A percentile compares a stretch with the other conserved stretches of the same genome.
Evolutionary conservation across 2,329 filamentous ascomycete genomes (phyloP).

Genomic region (Dryadomyces quercus-mongolicae): DNA sequence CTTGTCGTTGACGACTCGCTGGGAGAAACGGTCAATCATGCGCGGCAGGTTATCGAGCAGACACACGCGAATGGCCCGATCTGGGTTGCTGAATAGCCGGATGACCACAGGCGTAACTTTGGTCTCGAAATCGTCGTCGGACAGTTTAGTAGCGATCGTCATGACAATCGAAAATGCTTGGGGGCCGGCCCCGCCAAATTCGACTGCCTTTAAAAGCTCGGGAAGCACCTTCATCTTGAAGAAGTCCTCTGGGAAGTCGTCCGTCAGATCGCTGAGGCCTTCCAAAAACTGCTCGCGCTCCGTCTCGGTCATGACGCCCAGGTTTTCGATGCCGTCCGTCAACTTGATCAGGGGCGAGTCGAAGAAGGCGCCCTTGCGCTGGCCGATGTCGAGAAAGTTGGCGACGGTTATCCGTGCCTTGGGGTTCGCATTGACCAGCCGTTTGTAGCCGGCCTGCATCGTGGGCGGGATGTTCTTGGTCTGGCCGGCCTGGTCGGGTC

Average conservation of each 20-base stretch:
- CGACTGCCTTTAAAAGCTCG: slow-evolving; percentile 94
- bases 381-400: slow-evolving; percentile 84
- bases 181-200: slow-evolving; percentile 90
- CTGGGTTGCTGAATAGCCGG: slow-evolving; percentile 78
- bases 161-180: slow-evolving; percentile 82
- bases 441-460: slow-evolving; percentile 87
- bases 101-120: slow-evolving; percentile 79
- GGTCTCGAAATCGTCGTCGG: slow-evolving; percentile 78
- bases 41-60: slow-evolving; percentile 75
- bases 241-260: slow-evolving; percentile 95
- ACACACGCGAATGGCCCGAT: slow-evolving; percentile 83
- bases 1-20: slow-evolving; percentile 87
- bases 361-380: slow-evolving; percentile 73
- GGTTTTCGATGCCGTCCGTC: slow-evolving; percentile 82
- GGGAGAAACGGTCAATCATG: slow-evolving; percentile 84
- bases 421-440: slow-evolving; percentile 76
- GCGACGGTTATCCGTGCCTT: slow-evolving; percentile 76
- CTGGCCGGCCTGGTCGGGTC: slow-evolving; percentile 69
- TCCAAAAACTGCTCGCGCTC: slow-evolving; percentile 79
- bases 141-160: slow-evolving; percentile 79
- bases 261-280: slow-evolving; percentile 76
- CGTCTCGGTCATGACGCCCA: slow-evolving; percentile 74
- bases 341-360: slow-evolving; percentile 85
- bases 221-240: slow-evolving; percentile 96
- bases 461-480: slow-evolving; percentile 74